phyloP scores from a whole-genome alignment of 495 filamentous ascomycete genomes.

The Aspergillus baeticus region DNA sequence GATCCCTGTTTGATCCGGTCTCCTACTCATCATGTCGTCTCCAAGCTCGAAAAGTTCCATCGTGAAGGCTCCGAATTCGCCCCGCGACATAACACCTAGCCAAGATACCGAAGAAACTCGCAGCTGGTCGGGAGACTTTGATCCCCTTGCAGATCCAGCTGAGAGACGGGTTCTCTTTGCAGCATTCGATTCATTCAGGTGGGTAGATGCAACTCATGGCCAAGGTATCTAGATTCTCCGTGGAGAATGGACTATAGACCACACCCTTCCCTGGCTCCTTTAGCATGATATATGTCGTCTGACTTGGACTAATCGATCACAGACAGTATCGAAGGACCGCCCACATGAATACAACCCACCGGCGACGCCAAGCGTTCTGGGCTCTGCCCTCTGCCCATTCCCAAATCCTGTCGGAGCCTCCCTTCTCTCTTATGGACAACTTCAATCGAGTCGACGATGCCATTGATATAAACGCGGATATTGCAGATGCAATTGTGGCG shows the following conservation, averaged over 20 bases:
- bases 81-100: background rate
- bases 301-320: background rate
- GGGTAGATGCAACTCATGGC: slow-evolving; percentile 33
- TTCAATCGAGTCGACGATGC: slow-evolving; percentile 79
- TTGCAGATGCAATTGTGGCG: slow-evolving; percentile 72
- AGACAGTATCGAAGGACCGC: slow-evolving; percentile 83
- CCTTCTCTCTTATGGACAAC: slow-evolving; percentile 77
- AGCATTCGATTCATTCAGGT: slow-evolving; percentile 84
- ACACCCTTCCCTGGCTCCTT: background rate
- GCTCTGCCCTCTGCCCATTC: slow-evolving; percentile 80
- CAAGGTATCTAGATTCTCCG: slow-evolving; percentile 3
- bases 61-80: slow-evolving; percentile 20
- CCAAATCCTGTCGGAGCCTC: slow-evolving; percentile 72
- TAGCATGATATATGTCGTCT: too few species aligned
- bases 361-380: slow-evolving; percentile 87
- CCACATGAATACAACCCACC: slow-evolving; percentile 85
- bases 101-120: slow-evolving; percentile 25
- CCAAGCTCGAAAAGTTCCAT: background rate
- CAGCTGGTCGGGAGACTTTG: slow-evolving; percentile 58
- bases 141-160: slow-evolving; percentile 66
- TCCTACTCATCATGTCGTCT: background rate
- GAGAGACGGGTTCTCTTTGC: slow-evolving; percentile 74
- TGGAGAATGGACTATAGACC: background rate
- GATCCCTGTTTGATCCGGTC: background rate
- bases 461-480: slow-evolving; percentile 83